Evolutionary conservation across 805 yeast species (phyloP), one percentile per base, ranked within the genome.

Genomic region (Candida insectorum): DNA sequence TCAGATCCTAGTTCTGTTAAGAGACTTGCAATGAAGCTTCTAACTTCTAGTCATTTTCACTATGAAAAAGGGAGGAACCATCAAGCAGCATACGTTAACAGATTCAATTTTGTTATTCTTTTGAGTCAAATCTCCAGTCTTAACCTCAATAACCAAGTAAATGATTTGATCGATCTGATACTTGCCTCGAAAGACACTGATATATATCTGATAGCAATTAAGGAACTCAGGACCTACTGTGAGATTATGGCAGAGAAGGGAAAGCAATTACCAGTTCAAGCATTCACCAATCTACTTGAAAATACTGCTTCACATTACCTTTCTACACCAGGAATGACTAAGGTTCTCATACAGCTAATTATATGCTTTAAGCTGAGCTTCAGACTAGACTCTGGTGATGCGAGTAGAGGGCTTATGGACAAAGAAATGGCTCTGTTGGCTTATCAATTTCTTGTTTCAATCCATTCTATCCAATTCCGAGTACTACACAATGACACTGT

Each of bases 31-130:
- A 55, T 62, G 6, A 65, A 67, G 36, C 39, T 66, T 22, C 49
- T 65, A 22, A 57, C 62, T 0, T 62, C 71, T 2, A 65, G 71
- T 33, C 59, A 55, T 27, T 64, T 51, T 28, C 50, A 43, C 3
- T 64, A 60, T 31, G 48, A 48, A 17, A 48, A 45, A 14, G 58
- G 52, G 8, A 47, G 47, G 31, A 44, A 37, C 6, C 54, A 56
- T 29, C 53, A 48, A 26, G 50, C 51, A 4, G 61, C 61, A 54
- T 65, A 56, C 33, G 43, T 56, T 18, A 66, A 66, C 36, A 43
- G 73, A 22, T 37, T 64, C 23, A 66, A 66, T 34, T 55, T 64
- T 33, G 48, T 65, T 4, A 33, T 58, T 5, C 36, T 66, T 11
- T 44, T 66, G n/a, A 39, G 50, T 6, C 69, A 59, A 34, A 20